Evolutionary conservation across 2,329 filamentous ascomycete genomes (phyloP).

Genomic region (Akanthomyces uredinophilus): DNA sequence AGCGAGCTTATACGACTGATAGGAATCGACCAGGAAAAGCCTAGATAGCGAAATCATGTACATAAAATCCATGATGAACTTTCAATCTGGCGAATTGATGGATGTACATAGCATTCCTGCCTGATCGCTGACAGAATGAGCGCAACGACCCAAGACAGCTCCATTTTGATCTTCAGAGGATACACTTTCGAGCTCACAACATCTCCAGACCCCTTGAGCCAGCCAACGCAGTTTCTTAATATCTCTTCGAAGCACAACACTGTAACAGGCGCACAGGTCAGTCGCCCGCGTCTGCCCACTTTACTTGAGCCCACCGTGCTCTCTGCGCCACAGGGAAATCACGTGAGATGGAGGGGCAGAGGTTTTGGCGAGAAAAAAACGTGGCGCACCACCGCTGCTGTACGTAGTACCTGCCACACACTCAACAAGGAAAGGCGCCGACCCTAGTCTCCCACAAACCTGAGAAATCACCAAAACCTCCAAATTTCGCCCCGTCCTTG

Average conservation of each 20-base stretch:
- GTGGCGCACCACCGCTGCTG: background rate
- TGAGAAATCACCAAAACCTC: conserved; percentile 39
- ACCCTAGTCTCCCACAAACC: conserved; percentile 41
- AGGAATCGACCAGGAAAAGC: too few species aligned
- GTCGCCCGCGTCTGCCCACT: background rate
- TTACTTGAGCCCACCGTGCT: background rate
- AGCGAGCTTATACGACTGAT: too few species aligned
- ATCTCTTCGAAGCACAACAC: background rate
- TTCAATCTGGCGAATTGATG: too few species aligned
- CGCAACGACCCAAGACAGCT: too few species aligned
- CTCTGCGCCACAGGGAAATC: conserved; percentile 4
- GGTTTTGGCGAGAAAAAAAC: background rate
- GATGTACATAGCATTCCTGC: too few species aligned
- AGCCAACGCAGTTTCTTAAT: background rate
- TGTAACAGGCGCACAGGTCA: background rate
- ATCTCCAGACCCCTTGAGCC: background rate
- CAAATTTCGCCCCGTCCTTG: conserved; percentile 33
- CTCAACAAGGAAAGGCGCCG: conserved; percentile 30
- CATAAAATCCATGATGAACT: too few species aligned
- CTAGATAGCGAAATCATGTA: too few species aligned
- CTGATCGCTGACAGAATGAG: too few species aligned
- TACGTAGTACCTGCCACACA: conserved; percentile 25
- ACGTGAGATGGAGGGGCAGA: conserved; percentile 12
- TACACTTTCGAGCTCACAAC: too few species aligned
- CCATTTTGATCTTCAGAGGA: too few species aligned